These are phyloP conservation scores for Croton setiger DNA, from an alignment of 441 rosid species.

Conservation along the genomic window DNA sequence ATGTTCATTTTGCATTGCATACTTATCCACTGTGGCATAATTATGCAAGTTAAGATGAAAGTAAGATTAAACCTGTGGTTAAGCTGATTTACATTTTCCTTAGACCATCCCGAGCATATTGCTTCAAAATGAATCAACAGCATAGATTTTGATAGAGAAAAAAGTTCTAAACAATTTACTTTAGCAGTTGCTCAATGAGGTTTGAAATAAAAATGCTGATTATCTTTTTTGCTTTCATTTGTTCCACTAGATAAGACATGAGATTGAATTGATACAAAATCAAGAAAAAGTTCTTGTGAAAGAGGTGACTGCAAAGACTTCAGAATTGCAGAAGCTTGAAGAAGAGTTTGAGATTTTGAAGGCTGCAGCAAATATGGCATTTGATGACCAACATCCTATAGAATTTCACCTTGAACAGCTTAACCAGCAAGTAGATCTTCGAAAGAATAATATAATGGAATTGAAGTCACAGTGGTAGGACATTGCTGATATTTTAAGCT, in stretches of 20 bases:
- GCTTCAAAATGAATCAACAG: background rate
- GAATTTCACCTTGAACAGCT: conserved; percentile 54
- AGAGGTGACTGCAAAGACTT: conserved; percentile 37
- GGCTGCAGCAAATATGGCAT: conserved; percentile 53
- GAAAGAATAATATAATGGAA: conserved; percentile 37
- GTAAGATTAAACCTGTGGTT: background rate
- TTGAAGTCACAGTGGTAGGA: conserved; percentile 56
- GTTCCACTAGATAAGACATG: conserved; percentile 31
- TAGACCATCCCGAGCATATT: background rate
- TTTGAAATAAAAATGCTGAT: background rate
- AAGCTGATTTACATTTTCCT: background rate
- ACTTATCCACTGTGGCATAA: conserved; percentile 11
- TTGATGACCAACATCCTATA: conserved; percentile 40
- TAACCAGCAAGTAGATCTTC: conserved; percentile 37
- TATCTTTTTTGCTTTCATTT: conserved; percentile 11
- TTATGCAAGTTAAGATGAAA: background rate
- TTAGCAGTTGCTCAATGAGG: background rate
- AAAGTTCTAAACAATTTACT: background rate
- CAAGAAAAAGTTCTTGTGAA: conserved; percentile 30
- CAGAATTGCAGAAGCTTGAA: conserved; percentile 42
- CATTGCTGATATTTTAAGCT: conserved; percentile 3
- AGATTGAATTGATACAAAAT: conserved; percentile 29
- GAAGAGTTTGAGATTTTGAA: conserved; percentile 51
- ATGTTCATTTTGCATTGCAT: conserved; percentile 14
- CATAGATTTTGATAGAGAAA: conserved; percentile 7